These are phyloP conservation scores for Pulveroboletus frians DNA, from an alignment of 768 basidiomycete genomes.

Conservation along the genomic window DNA sequence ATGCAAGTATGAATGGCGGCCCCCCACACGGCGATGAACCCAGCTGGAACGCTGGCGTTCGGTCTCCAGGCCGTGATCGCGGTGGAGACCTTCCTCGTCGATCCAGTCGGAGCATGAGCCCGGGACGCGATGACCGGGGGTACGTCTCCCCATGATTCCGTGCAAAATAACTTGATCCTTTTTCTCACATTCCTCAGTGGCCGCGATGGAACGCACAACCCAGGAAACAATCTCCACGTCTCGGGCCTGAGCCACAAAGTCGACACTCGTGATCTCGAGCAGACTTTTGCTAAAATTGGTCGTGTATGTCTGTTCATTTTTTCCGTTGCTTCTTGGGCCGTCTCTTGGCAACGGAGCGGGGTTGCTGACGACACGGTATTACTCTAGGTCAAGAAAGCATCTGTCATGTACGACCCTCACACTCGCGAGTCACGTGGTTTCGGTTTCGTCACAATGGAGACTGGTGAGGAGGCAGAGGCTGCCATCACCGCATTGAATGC, in stretches of 20 bases:
- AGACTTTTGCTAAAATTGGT: conserved; percentile 84
- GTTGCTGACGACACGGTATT: conserved; percentile 2
- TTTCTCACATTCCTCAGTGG: conserved; percentile 2
- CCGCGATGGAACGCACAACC: conserved; percentile 40
- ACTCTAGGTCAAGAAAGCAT: conserved; percentile 53
- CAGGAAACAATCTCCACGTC: conserved; percentile 63
- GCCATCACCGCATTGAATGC: conserved; percentile 80
- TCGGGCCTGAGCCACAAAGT: conserved; percentile 55
- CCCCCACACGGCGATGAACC: conserved; percentile 49
- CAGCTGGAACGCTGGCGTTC: conserved; percentile 46
- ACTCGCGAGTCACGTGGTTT: conserved; percentile 71
- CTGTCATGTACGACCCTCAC: conserved; percentile 69
- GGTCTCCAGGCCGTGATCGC: conserved; percentile 36
- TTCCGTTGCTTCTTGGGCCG: not conserved
- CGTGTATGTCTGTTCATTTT: conserved; percentile 45
- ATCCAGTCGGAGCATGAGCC: conserved; percentile 78
- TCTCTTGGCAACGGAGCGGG: not conserved
- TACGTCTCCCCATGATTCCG: conserved; percentile 31
- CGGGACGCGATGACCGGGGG: conserved; percentile 55
- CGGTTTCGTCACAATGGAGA: conserved; percentile 88
- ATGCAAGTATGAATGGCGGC: conserved; percentile 42
- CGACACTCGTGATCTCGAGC: conserved; percentile 84
- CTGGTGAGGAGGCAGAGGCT: conserved; percentile 84
- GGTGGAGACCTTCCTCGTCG: conserved; percentile 53
- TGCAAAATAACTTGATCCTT: not conserved